A percentile compares a stretch with the other conserved stretches of the same genome.
Conservation (phyloP, 2,329 filamentous ascomycete species). For the Botryosphaeria dothidea region DNA sequence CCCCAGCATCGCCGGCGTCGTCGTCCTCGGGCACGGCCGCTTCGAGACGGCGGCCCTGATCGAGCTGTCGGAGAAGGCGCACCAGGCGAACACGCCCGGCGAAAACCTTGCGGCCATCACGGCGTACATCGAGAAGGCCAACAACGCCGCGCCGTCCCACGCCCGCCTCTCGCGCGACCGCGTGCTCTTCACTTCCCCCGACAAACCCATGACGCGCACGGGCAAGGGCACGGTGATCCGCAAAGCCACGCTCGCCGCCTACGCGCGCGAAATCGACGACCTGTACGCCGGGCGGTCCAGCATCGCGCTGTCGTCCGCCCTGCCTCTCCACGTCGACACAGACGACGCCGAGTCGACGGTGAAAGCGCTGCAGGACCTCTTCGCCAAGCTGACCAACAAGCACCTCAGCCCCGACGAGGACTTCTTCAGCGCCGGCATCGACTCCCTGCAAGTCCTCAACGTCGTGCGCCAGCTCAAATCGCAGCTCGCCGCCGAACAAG, state of each 20-base stretch:
- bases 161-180: constrained; percentile 16
- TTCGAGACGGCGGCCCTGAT: constrained; percentile 24
- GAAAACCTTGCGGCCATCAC: not conserved
- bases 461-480: no score
- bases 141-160: not conserved
- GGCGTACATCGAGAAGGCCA: not conserved
- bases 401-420: no score
- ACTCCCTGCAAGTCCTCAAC: no score
- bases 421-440: no score
- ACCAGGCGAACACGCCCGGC: not conserved
- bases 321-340: no score
- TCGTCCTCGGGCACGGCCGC: constrained; percentile 2
- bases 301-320: no score
- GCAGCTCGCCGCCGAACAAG: no score
- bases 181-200: constrained; percentile 19
- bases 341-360: no score
- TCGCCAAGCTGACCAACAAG: no score
- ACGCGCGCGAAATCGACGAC: constrained; percentile 35
- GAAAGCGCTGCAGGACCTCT: no score
- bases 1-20: no score
- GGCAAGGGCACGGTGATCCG: constrained; percentile 27
- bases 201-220: constrained; percentile 18
- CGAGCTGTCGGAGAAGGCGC: constrained; percentile 21
- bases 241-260: constrained; percentile 22
- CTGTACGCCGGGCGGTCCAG: no score